Conservation (phyloP, 306 rosid species). For the Quercus parvula region DNA sequence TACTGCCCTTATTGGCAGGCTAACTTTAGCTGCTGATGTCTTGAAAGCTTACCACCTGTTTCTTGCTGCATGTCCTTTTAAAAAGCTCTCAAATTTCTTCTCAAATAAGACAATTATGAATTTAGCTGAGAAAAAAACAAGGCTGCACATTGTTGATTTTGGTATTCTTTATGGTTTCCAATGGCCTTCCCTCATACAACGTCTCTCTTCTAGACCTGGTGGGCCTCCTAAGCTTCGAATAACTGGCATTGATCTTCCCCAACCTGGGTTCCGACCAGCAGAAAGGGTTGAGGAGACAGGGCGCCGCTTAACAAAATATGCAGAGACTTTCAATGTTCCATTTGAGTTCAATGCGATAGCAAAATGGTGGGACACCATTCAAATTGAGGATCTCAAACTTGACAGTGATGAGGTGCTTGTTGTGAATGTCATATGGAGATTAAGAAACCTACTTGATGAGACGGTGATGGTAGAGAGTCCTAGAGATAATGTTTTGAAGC, state of each 20-base stretch:
- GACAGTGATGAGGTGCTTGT: slow-evolving; percentile 32
- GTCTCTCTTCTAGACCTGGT: slow-evolving; percentile 21
- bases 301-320: slow-evolving; percentile 27
- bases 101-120: slow-evolving; percentile 36
- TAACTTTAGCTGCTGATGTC: slow-evolving; percentile 33
- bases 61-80: slow-evolving; percentile 38
- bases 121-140: slow-evolving; percentile 30
- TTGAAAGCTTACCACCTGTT: slow-evolving; percentile 41
- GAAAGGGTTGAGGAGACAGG: slow-evolving; percentile 37
- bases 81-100: slow-evolving; percentile 29
- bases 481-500: slow-evolving; percentile 27
- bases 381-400: slow-evolving; percentile 37
- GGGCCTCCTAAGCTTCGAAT: slow-evolving; percentile 44
- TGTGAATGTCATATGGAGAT: slow-evolving; percentile 28
- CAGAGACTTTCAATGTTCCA: slow-evolving; percentile 31
- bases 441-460: slow-evolving; percentile 40
- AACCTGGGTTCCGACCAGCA: slow-evolving; percentile 42
- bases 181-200: slow-evolving; percentile 34
- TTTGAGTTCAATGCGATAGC: slow-evolving; percentile 42
- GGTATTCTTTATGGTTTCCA: slow-evolving; percentile 36
- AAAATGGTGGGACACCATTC: slow-evolving; percentile 38
- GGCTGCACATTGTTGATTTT: slow-evolving; percentile 36
- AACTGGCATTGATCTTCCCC: slow-evolving; percentile 39
- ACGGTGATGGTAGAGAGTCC: slow-evolving; percentile 35
- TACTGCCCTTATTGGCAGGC: slow-evolving; percentile 32